A percentile compares a stretch with the other conserved stretches of the same genome.
Conservation (phyloP, 2,329 filamentous ascomycete genomes). For the Colletotrichum sp. region DNA sequence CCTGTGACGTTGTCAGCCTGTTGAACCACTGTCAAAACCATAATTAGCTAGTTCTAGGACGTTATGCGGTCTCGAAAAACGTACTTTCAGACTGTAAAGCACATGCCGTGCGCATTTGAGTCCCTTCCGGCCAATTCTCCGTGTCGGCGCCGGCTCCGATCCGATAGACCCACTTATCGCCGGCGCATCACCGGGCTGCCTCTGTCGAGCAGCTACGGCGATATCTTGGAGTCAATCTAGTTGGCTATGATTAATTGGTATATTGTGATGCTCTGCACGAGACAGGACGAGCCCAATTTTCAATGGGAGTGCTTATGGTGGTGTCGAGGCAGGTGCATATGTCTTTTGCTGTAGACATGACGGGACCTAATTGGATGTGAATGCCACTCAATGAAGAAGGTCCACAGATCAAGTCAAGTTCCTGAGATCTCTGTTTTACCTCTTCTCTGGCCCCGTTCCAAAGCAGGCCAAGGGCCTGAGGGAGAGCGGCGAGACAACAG, state of each 20-base stretch:
- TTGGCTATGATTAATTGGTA: background rate
- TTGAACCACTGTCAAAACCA: no score
- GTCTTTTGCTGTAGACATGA: background rate
- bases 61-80: rapidly evolving
- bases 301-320: background rate
- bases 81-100: background rate
- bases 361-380: background rate
- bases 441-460: no score
- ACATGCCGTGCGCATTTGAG: background rate
- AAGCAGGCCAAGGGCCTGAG: no score
- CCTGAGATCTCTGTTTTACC: no score
- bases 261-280: background rate
- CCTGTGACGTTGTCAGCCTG: no score
- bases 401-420: background rate
- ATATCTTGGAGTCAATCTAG: background rate
- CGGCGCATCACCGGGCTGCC: background rate
- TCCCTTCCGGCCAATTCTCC: background rate
- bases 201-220: background rate
- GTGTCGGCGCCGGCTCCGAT: background rate
- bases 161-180: background rate
- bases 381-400: background rate
- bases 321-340: background rate
- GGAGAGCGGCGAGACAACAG: background rate
- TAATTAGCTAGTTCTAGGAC: no score
- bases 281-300: rapidly evolving